Evolutionary conservation across 2,329 filamentous ascomycete genomes (phyloP), one percentile per base, ranked within the genome.

Genomic region (Aplosporella prunicola): DNA sequence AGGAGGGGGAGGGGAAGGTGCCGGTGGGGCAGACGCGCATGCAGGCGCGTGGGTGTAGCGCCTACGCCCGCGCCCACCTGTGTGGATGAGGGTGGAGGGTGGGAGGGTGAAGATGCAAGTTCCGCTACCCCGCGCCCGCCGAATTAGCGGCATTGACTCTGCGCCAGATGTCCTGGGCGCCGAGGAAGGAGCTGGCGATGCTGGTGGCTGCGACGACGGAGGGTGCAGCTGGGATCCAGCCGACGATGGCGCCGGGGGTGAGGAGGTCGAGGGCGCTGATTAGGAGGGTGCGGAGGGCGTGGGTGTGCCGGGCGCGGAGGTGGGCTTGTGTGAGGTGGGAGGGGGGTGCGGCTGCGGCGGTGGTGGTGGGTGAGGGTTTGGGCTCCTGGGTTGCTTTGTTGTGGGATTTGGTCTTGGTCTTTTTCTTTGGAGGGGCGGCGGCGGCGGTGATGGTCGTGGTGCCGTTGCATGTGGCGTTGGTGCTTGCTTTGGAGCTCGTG

Each of bases 131-230:
- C n/a, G n/a, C n/a, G n/a, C n/a, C n/a, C n/a, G n/a, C n/a, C n/a
- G n/a, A n/a, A n/a, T n/a, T n/a, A n/a, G n/a, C n/a, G n/a, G n/a
- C n/a, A n/a, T 40, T 40, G 6, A 40, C 22, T n/a, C 20, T 30
- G 11, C 20, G 31, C 38, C 38, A 40, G 9, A 40, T 30, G 16
- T 40, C 38, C 15, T 35, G 31, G 5, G 27, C 25, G 1, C 32
- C 31, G 16, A 40, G 31, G 20, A 35, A 22, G n/a, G 38, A 40
- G 15, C 38, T 40, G 7, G 31, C 17, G 9, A 40, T 40, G 22
- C 38, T 40, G 2, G 38, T 40, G 4, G 32, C 26, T 3, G 38
- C 38, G 9, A 40, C 38, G 1, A 28, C 11, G 4, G 32, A 25
- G 8, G 32, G 32, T 11, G 20, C 26, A 10, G 31, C 32, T 6